phyloP scores from a whole-genome alignment of 768 basidiomycete species.

The Leccinum barrowsii region DNA sequence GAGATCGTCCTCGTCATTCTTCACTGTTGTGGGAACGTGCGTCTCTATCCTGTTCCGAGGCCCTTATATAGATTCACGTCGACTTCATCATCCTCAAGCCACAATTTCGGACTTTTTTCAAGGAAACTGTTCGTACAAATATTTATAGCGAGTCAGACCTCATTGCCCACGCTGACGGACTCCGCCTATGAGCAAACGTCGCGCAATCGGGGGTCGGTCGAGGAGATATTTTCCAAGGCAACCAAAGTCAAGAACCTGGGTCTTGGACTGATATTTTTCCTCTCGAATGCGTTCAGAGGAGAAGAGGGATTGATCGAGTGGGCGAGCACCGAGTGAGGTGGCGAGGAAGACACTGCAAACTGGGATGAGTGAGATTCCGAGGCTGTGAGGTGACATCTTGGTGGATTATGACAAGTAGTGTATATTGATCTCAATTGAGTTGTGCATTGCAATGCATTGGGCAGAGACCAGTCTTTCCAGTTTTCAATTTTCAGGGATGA shows the following conservation, averaged over 20 bases:
- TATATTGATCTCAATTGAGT: not conserved
- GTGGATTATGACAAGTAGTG: not conserved
- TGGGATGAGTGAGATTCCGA: conserved; percentile 53
- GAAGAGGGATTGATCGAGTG: conserved; percentile 54
- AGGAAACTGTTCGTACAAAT: conserved; percentile 62
- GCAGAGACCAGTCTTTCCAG: too few relatives aligned
- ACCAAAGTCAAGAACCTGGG: conserved; percentile 61
- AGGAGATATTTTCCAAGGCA: conserved; percentile 78
- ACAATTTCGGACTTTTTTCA: conserved; percentile 62
- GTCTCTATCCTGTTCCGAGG: conserved; percentile 15
- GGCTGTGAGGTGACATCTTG: conserved; percentile 9
- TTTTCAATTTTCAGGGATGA: too few relatives aligned
- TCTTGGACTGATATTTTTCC: conserved; percentile 73
- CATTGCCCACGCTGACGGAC: conserved; percentile 57
- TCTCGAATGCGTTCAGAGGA: conserved; percentile 44
- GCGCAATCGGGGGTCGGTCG: conserved; percentile 57
- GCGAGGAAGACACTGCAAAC: conserved; percentile 68
- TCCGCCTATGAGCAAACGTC: conserved; percentile 35
- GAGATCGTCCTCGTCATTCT: conserved; percentile 91
- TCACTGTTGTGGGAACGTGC: conserved; percentile 88
- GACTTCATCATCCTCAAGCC: conserved; percentile 77
- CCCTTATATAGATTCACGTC: conserved; percentile 31
- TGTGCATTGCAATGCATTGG: too few relatives aligned
- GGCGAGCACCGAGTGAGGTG: conserved; percentile 47
- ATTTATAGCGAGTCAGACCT: conserved; percentile 70